Evolutionary conservation across 441 rosid species (phyloP).

Genomic region (Omphalea diandra): DNA sequence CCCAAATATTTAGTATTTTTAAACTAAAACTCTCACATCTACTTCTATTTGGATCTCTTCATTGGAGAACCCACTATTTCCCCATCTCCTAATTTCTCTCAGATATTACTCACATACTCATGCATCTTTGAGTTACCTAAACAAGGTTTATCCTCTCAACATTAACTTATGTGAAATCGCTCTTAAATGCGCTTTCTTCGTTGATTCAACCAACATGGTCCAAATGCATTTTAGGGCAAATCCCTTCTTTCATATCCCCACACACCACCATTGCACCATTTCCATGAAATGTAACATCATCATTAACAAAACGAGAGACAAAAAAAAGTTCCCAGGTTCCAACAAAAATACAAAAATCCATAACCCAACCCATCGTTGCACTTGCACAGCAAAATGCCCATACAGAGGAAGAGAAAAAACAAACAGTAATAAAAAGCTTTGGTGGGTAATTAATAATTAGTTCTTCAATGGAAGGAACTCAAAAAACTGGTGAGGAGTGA

Average conservation of each 20-base stretch:
- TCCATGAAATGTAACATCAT: slow-evolving; percentile 49
- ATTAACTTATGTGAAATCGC: slow-evolving; percentile 13
- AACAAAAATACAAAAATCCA: slow-evolving; percentile 37
- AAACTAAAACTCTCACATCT: slow-evolving; percentile 35
- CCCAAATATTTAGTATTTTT: slow-evolving; percentile 34
- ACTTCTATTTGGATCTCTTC: slow-evolving; percentile 20
- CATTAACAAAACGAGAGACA: slow-evolving; percentile 2
- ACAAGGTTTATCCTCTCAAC: slow-evolving; percentile 28
- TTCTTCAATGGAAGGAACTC: slow-evolving; percentile 90
- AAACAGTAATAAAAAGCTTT: neutral
- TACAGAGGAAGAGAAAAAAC: neutral
- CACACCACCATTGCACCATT: slow-evolving; percentile 17
- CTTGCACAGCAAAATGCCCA: slow-evolving; percentile 21
- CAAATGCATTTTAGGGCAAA: slow-evolving; percentile 52
- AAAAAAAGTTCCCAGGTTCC: slow-evolving; percentile 34
- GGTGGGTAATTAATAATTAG: neutral
- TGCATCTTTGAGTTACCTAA: slow-evolving; percentile 26
- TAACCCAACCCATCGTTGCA: slow-evolving; percentile 16
- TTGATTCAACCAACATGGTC: slow-evolving; percentile 45
- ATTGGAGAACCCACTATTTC: slow-evolving; percentile 24
- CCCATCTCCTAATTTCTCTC: neutral
- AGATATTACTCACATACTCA: slow-evolving; percentile 11
- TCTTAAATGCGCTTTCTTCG: slow-evolving; percentile 24
- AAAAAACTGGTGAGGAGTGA: slow-evolving; percentile 53
- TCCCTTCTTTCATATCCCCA: slow-evolving; percentile 23